Evolutionary conservation across 257 asterid genomes (phyloP).

Genomic region (Solanum clarkiae): DNA sequence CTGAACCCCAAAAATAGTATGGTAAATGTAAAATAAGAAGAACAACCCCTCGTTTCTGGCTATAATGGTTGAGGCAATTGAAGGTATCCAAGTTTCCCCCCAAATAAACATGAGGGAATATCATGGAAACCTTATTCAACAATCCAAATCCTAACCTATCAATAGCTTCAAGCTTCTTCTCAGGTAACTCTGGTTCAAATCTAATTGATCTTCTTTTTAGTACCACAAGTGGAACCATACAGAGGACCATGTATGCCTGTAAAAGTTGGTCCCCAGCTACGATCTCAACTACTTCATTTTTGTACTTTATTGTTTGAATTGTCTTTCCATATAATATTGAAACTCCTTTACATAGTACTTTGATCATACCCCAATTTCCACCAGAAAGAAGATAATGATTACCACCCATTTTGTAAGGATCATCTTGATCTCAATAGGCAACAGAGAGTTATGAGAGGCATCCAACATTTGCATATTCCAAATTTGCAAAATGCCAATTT

Average conservation of each 20-base stretch:
- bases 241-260: slow-evolving; percentile 65
- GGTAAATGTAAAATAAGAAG: slow-evolving; percentile 70
- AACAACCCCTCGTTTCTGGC: neutral
- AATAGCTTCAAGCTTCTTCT: slow-evolving; percentile 50
- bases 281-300: slow-evolving; percentile 47
- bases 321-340: slow-evolving; percentile 48
- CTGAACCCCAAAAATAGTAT: slow-evolving; percentile 74
- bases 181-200: slow-evolving; percentile 71
- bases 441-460: slow-evolving; percentile 69
- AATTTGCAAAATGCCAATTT: slow-evolving; percentile 32
- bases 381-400: slow-evolving; percentile 86
- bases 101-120: slow-evolving; percentile 59
- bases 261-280: slow-evolving; percentile 43
- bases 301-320: slow-evolving; percentile 48
- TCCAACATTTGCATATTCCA: slow-evolving; percentile 61
- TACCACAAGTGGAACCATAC: slow-evolving; percentile 76
- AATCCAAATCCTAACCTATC: slow-evolving; percentile 73
- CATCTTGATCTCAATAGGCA: slow-evolving; percentile 82
- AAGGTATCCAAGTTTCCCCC: slow-evolving; percentile 78
- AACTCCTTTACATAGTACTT: slow-evolving; percentile 51
- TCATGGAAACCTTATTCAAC: slow-evolving; percentile 75
- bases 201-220: slow-evolving; percentile 36
- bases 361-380: slow-evolving; percentile 51
- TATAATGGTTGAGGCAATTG: slow-evolving; percentile 43
- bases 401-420: slow-evolving; percentile 85